phyloP scores from a whole-genome alignment of 2,329 filamentous ascomycete species.

The Trichophyton rubrum region DNA sequence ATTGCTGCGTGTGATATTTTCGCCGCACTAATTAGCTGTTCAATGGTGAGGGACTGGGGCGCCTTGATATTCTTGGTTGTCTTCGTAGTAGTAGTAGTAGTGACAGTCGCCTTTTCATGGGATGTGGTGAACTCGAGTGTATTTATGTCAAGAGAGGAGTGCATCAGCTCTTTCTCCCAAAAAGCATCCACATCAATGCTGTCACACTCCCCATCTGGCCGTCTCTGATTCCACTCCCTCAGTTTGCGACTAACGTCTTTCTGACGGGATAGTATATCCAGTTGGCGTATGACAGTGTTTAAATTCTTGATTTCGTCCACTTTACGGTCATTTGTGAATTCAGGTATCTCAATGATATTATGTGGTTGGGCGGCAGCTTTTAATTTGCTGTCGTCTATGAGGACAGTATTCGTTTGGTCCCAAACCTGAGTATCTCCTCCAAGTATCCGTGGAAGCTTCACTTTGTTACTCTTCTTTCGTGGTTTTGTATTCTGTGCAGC shows the following conservation, averaged over 20 bases:
- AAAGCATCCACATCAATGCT: constrained; percentile 4
- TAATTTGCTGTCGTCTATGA: constrained; percentile 72
- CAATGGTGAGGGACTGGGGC: not conserved
- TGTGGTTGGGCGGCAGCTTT: constrained; percentile 74
- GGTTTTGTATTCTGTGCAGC: not conserved
- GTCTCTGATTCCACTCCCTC: constrained; percentile 20
- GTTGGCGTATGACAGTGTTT: constrained; percentile 39
- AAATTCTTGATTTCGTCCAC: constrained; percentile 35
- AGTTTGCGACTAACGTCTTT: constrained; percentile 37
- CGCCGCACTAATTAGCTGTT: not conserved
- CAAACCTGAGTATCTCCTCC: constrained; percentile 45
- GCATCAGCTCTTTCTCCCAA: constrained; percentile 8
- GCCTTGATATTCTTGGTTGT: not conserved
- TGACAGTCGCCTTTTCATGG: not conserved
- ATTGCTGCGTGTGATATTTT: not conserved
- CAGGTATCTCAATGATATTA: constrained; percentile 70
- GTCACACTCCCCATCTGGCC: not conserved
- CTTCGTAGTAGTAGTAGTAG: too few relatives aligned
- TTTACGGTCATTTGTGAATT: constrained; percentile 46
- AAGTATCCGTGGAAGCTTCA: constrained; percentile 15
- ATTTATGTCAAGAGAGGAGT: not conserved
- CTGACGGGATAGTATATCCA: constrained; percentile 40
- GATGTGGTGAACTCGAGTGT: not conserved
- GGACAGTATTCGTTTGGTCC: constrained; percentile 74
- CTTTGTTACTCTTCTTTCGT: not conserved